Evolutionary conservation across 768 basidiomycete species (phyloP).

Genomic region (Clathrus columnatus): DNA sequence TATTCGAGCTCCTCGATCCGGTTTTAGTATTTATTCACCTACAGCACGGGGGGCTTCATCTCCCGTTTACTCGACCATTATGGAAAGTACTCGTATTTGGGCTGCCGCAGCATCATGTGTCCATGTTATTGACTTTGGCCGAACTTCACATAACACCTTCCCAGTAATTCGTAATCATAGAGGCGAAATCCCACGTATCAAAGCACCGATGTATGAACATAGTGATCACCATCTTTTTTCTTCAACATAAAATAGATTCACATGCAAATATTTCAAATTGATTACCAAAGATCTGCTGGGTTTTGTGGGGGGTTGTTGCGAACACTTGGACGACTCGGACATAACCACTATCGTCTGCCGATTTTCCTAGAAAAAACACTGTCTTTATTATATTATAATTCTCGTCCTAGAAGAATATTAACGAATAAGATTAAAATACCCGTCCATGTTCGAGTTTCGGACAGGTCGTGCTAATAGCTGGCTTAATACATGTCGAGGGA

Average conservation of each 20-base stretch:
- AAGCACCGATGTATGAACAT: conserved; percentile 5
- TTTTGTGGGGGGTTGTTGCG: no score
- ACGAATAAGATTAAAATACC: no score
- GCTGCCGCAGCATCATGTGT: conserved; percentile 70
- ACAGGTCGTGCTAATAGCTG: no score
- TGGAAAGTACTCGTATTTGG: conserved; percentile 73
- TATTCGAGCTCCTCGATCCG: conserved; percentile 46
- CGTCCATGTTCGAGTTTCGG: no score
- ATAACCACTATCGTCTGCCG: no score
- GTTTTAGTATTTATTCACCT: conserved; percentile 77
- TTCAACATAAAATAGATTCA: background rate
- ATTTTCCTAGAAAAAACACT: no score
- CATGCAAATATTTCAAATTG: background rate
- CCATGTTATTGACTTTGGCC: conserved; percentile 76
- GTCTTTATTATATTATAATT: no score
- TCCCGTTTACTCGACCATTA: conserved; percentile 64
- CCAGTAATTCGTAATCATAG: conserved; percentile 22
- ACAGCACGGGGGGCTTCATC: conserved; percentile 35
- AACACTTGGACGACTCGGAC: no score
- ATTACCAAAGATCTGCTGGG: background rate
- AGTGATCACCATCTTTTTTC: background rate
- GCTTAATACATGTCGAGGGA: no score
- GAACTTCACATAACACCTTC: conserved; percentile 49
- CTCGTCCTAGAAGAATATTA: no score
- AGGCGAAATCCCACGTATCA: background rate